Evolutionary conservation across 2,329 filamentous ascomycete genomes (phyloP).

Genomic region (Pseudogymnoascus sp.): DNA sequence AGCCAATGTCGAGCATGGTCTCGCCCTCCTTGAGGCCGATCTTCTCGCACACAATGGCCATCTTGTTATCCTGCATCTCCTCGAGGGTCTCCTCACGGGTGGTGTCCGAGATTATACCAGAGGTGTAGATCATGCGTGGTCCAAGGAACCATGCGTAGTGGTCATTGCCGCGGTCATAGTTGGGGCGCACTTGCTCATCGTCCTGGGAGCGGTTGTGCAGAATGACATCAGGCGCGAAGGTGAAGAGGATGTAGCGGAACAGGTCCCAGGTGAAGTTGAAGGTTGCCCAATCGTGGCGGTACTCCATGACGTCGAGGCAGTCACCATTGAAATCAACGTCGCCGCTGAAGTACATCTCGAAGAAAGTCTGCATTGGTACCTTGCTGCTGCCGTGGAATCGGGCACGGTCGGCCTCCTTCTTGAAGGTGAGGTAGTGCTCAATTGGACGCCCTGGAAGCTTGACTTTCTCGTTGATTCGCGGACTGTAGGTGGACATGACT

Average conservation of each 20-base stretch:
- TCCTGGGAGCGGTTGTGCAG: conserved; percentile 27
- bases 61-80: conserved; percentile 42
- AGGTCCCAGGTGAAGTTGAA: conserved; percentile 28
- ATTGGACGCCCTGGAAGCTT: conserved; percentile 23
- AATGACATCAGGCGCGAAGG: conserved; percentile 25
- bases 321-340: conserved; percentile 31
- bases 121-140: conserved; percentile 31
- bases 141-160: conserved; percentile 31
- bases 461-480: conserved; percentile 25
- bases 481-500: conserved; percentile 20
- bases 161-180: conserved; percentile 30
- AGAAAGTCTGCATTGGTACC: conserved; percentile 26
- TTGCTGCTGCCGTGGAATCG: conserved; percentile 25
- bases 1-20: conserved; percentile 59
- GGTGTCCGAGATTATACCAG: conserved; percentile 27
- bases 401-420: conserved; percentile 20
- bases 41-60: conserved; percentile 61
- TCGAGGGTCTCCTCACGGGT: conserved; percentile 28
- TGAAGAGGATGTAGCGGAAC: conserved; percentile 28
- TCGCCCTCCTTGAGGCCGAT: conserved; percentile 55
- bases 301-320: conserved; percentile 28
- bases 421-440: conserved; percentile 27
- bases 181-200: conserved; percentile 28
- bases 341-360: conserved; percentile 29
- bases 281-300: conserved; percentile 30